Conservation (phyloP, 768 basidiomycete species). For the Russula olivacea region DNA sequence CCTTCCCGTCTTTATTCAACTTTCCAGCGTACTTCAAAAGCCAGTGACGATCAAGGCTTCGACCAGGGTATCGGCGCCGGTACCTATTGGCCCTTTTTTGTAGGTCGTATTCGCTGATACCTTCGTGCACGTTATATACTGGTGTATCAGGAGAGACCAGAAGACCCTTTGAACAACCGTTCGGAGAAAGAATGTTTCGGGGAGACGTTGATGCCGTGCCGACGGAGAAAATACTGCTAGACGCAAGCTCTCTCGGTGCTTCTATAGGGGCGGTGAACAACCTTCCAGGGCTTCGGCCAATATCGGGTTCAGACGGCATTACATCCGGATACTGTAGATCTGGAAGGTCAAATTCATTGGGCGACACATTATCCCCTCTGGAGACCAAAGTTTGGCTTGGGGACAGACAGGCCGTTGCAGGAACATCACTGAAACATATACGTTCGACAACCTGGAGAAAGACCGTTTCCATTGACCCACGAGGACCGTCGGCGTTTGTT, state of each 20-base stretch:
- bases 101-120: constrained; percentile 50
- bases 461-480: not conserved
- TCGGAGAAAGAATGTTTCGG: not conserved
- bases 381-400: constrained; percentile 3
- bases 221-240: not conserved
- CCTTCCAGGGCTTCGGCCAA: not conserved
- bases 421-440: not conserved
- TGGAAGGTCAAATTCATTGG: not conserved
- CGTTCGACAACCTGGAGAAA: constrained; percentile 9
- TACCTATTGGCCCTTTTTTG: constrained; percentile 51
- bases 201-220: constrained; percentile 3
- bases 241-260: not conserved
- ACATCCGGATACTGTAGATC: not conserved
- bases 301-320: not conserved
- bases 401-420: not conserved
- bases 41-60: constrained; percentile 61
- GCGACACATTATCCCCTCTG: not conserved
- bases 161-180: not conserved
- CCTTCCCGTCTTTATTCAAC: constrained; percentile 51
- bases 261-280: not conserved
- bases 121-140: constrained; percentile 58
- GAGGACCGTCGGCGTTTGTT: not conserved
- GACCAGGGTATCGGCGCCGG: constrained; percentile 46
- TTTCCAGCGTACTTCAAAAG: constrained; percentile 63
- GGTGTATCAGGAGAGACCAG: constrained; percentile 33